Base-by-base conservation (phyloP, 495 filamentous ascomycete genomes). In the Cenococcum geophilum region DNA sequence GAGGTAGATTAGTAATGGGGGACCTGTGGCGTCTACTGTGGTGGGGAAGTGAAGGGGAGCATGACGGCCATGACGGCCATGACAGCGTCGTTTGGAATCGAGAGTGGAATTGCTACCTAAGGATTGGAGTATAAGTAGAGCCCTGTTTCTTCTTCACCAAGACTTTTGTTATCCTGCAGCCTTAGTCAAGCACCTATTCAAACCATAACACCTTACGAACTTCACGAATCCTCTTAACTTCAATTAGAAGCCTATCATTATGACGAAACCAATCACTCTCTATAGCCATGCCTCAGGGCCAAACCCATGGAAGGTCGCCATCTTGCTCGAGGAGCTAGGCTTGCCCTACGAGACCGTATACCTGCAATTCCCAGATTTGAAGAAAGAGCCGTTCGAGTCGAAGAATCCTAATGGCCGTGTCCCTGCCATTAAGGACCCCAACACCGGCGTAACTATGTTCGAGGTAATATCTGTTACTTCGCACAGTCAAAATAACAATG, bases 381-480 rank as follows among this genome's bases (percentile, higher is more conserved):
- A 58, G 37, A 49, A 58, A 49, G 56, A 45, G 11, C 18, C 36
- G 22, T 58, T 22, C 25, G 36, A 58, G 22, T 18, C 22, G 0
- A 42, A 23, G 45, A 62, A 36, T n/a, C 40, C 52, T 25, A 35
- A 48, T 37, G 52, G n/a, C 12, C 18, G 40, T 12, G 18, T 61
- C 18, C 53, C 18, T 9, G 48, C 63, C 25, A 65, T 65, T 23
- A 21, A 57, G 10, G 63, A 65, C 40, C 63, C 63, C 1, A 65
- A 65, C 51, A 65, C 63, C 10, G 53, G 42, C 27, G 22, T 65
- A 4, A 61, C 58, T 18, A 52, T 65, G 6, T 65, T 58, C 48
- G 63, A 65, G 52, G 32, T 53, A 20, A 5, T 11, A 54, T 18
- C 5, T n/a, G n/a, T 49, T 14, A 18, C 9, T 14, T 8, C 1